Percentiles rank a stretch among this genome's conserved stretches.
Evolutionary conservation across 2,329 filamentous ascomycete genomes (phyloP).

Genomic region (Microthyrium microscopicum): DNA sequence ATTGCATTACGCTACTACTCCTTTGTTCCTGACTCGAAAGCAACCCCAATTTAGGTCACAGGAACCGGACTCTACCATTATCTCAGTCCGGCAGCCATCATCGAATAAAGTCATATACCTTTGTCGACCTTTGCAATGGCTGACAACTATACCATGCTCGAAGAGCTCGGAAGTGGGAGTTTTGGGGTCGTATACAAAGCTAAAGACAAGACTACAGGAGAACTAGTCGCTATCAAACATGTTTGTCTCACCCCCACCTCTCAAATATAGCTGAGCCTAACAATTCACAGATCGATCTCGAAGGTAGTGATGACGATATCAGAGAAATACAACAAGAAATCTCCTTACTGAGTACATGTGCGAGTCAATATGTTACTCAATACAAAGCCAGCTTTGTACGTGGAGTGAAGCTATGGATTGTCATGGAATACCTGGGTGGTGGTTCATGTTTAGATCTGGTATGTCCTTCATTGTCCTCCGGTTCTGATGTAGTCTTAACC

Average conservation of each 20-base stretch:
- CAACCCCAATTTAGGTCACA: not conserved
- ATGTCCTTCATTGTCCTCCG: slow-evolving; percentile 16
- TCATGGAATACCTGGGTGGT: slow-evolving; percentile 95
- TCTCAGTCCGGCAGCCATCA: no score
- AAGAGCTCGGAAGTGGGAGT: slow-evolving; percentile 89
- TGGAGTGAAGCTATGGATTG: slow-evolving; percentile 95
- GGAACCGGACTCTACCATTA: not conserved
- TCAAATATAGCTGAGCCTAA: slow-evolving; percentile 5
- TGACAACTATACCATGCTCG: slow-evolving; percentile 80
- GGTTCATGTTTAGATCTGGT: slow-evolving; percentile 91
- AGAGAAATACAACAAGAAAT: slow-evolving; percentile 98
- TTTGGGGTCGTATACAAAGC: slow-evolving; percentile 97
- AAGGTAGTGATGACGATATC: slow-evolving; percentile 96
- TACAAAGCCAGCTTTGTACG: slow-evolving; percentile 95
- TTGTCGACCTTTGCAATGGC: slow-evolving; percentile 39
- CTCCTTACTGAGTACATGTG: slow-evolving; percentile 83
- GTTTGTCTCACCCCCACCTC: slow-evolving; percentile 32
- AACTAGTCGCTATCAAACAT: slow-evolving; percentile 93
- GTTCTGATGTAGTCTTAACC: not conserved
- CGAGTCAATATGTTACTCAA: slow-evolving; percentile 83
- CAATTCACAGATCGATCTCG: slow-evolving; percentile 69
- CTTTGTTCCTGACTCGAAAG: not conserved
- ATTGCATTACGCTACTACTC: no score
- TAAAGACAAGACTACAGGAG: slow-evolving; percentile 76
- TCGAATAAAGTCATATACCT: no score